Base-by-base conservation (phyloP, 2,329 filamentous ascomycete genomes). In the Talaromyces piceae region DNA sequence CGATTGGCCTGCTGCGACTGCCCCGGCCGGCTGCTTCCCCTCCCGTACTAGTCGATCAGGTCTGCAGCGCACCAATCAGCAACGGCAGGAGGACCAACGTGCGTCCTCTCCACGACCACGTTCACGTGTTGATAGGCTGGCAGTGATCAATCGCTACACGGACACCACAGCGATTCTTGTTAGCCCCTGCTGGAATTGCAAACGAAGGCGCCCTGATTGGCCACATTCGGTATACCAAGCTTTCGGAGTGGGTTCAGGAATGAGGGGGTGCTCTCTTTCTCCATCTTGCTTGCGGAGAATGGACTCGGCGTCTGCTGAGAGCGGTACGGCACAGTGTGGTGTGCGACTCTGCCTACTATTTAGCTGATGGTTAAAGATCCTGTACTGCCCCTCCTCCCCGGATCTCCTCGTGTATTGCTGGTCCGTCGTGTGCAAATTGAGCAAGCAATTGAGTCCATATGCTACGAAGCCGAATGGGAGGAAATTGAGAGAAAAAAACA, bases 21-120 rank as follows among this genome's bases (percentile, higher is more conserved):
- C 33, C 33, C 16, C 33, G n/a, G n/a, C n/a, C n/a, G n/a, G n/a
- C n/a, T n/a, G n/a, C 7, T 37, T 37, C 33, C 3, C 3, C 5
- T 37, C 1, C n/a, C 4, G 2, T 7, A 1, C 33, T 37, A 37
- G 33, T 4, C 33, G 2, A 18, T 18, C 11, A 4, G 2, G 16
- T 18, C 20, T 9, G 3, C 33, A 2, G 16, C 20, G 16, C 33
- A 37, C 52, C 52, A 54, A 54, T 51, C 48, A 48, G 13, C 45
- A 3, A 5, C 23, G 39, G 16, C 18, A 18, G 7, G 22, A 11
- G 16, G 5, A 11, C 47, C 52, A 54, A 54, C 52, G 52, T 54
- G 52, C 52, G 50, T 13, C 3, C 20, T 9, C 3, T 3, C 13
- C 7, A 12, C 39, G 11, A 16, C 25, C 39, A 43, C 39, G 39